phyloP scores from a whole-genome alignment of 2,329 filamentous ascomycete genomes.

The Byssoonygena ceratinophila region DNA sequence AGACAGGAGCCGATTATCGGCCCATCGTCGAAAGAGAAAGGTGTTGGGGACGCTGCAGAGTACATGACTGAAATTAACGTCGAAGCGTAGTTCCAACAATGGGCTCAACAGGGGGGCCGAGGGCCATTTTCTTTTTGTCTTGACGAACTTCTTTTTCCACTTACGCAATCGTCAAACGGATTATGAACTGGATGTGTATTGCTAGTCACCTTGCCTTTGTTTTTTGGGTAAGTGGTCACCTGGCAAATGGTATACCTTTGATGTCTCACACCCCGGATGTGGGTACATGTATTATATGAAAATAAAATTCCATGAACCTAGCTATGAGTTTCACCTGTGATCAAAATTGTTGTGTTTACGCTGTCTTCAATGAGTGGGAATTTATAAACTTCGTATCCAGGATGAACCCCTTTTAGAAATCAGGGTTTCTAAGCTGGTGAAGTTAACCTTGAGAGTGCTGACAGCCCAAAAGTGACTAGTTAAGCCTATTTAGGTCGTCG shows the following conservation, averaged over 20 bases:
- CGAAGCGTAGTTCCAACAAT: background rate
- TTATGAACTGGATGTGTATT: background rate
- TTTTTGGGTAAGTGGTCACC: background rate
- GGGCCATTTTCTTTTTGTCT: background rate
- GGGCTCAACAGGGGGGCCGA: background rate
- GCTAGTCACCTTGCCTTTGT: background rate
- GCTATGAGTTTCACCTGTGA: background rate
- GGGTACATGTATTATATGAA: background rate
- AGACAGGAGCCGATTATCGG: background rate
- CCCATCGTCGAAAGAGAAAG: background rate
- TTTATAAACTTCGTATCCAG: no score
- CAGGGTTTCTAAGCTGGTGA: no score
- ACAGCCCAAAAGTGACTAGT: no score
- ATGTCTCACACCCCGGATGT: background rate
- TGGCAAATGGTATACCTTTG: background rate
- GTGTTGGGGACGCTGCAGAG: background rate
- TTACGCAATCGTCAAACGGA: background rate
- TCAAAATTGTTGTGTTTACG: background rate
- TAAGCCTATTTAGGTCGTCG: no score
- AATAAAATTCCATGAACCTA: background rate
- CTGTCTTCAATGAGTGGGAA: no score
- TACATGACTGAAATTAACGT: background rate
- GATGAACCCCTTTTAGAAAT: no score
- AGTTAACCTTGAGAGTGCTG: no score
- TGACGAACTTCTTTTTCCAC: background rate